Base-by-base conservation (phyloP, 495 filamentous ascomycete genomes). In the Lophiostoma macrostomum region DNA sequence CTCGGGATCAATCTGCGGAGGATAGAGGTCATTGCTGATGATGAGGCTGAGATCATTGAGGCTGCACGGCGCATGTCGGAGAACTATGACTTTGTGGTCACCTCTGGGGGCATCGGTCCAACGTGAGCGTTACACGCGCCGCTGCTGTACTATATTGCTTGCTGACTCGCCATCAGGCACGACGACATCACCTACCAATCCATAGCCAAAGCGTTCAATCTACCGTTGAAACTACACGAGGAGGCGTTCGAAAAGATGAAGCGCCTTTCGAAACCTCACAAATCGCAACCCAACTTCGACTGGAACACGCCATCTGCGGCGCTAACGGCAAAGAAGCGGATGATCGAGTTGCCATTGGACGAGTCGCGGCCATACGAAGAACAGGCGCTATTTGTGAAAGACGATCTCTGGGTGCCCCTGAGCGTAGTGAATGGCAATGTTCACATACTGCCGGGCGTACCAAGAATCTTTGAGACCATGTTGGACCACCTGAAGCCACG, bases 101-200 rank as follows among this genome's bases (percentile, higher is more conserved):
- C 93, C 13, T 81, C 85, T 59, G 93, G 93, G 45, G 93, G 93
- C 22, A 96, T 98, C 64, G 93, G 93, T 2, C 91, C 93, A 45
- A 96, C 91, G 87, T 91, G 65, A 61, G 76, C 72, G 27, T 19
- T 24, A 14, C 45, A 5, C 12, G 1, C 20, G 20, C 37, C n/a
- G 4, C 27, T 25, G 44, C 47, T 39, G 56, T 50, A 53, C 38
- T 34, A 20, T 32, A 39, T 11, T 25, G 13, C 6, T 50, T 40
- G 28, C 42, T 60, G 46, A 54, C 31, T 10, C 28, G 18, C 32
- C 22, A 47, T 27, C 61, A 93, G 86, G 47, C 93, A 97, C 72
- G 93, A 98, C 64, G 93, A 98, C 64, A 97, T 98, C 57, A 97
- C 93, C 30, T 98, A 98, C 75, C 72, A 83, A 63, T 91, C 91